phyloP scores from a whole-genome alignment of 345 rosid species.

The Bretschneidera sinensis region DNA sequence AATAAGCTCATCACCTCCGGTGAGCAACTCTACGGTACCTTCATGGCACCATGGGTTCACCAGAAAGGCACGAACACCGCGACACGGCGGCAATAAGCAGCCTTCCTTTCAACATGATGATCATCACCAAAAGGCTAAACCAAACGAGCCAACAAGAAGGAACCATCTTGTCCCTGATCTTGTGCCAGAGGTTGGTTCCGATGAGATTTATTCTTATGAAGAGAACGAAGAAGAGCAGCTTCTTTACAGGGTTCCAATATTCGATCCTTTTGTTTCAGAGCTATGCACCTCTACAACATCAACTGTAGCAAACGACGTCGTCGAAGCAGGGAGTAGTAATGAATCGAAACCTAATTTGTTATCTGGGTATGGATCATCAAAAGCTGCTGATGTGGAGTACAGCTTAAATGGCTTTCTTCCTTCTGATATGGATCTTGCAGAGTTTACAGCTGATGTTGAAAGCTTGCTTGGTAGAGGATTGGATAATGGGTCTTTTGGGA shows the following conservation, averaged over 20 bases:
- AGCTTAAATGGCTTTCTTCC: conserved; percentile 52
- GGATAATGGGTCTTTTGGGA: conserved; percentile 58
- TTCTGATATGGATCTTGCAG: conserved; percentile 78
- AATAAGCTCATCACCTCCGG: conserved; percentile 2
- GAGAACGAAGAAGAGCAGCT: conserved; percentile 74
- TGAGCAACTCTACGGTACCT: conserved; percentile 17
- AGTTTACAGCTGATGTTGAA: conserved; percentile 88
- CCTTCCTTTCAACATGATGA: too few relatives aligned
- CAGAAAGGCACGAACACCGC: conserved; percentile 78
- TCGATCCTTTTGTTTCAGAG: conserved; percentile 55
- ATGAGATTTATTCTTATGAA: conserved; percentile 46
- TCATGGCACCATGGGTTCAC: conserved; percentile 84
- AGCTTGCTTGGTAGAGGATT: conserved; percentile 71
- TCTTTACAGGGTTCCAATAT: conserved; percentile 79
- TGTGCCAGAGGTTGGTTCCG: conserved; percentile 73
- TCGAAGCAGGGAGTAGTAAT: not conserved
- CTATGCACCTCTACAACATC: conserved; percentile 36
- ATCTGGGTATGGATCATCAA: conserved; percentile 2
- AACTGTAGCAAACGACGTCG: not conserved
- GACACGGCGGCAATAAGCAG: conserved; percentile 40
- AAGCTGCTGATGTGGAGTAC: conserved; percentile 25
- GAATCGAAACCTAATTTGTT: conserved; percentile 16
- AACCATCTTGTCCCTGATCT: conserved; percentile 30
- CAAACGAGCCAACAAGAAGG: conserved; percentile 9
- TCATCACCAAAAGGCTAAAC: not conserved